Evolutionary conservation across 371 early-diverging fungal species (phyloP).

Genomic region (Rhizomucor pusillus): DNA sequence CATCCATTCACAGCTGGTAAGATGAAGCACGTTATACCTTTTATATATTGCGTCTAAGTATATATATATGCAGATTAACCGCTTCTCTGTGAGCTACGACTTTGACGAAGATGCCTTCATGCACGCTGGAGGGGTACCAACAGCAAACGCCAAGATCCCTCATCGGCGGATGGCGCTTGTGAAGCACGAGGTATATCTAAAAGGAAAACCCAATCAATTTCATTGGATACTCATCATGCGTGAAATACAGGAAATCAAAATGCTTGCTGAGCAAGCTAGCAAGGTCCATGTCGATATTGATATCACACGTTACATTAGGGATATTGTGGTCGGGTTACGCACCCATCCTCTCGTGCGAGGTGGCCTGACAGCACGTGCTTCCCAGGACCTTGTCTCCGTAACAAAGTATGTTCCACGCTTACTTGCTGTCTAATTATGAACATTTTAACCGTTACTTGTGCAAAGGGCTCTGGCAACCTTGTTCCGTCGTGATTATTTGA

Average conservation of each 20-base stretch:
- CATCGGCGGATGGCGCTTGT: slow-evolving; percentile 22
- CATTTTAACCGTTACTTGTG: not conserved
- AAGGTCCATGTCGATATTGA: slow-evolving; percentile 57
- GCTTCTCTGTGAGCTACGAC: slow-evolving; percentile 52
- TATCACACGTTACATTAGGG: slow-evolving; percentile 58
- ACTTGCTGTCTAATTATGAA: not conserved
- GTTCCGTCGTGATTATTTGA: slow-evolving; percentile 54
- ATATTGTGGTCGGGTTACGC: slow-evolving; percentile 60
- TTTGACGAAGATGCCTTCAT: slow-evolving; percentile 40
- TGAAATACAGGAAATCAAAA: slow-evolving; percentile 55
- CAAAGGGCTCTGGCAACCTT: slow-evolving; percentile 52
- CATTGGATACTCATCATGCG: not conserved
- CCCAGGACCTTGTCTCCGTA: slow-evolving; percentile 53
- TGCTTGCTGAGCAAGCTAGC: slow-evolving; percentile 42
- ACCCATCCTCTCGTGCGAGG: slow-evolving; percentile 59
- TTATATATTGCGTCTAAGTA: not conserved
- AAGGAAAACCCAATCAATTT: not conserved
- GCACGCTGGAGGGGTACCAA: no score
- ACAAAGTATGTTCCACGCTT: slow-evolving; percentile 42
- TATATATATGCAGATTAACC: slow-evolving; percentile 41
- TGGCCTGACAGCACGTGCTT: slow-evolving; percentile 59
- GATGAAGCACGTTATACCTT: not conserved
- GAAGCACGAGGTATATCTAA: slow-evolving; percentile 23
- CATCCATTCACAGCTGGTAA: slow-evolving; percentile 36
- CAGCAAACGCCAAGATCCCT: slow-evolving; percentile 4